Base-by-base conservation (phyloP, 345 rosid genomes). In the Sapria himalayana region DNA sequence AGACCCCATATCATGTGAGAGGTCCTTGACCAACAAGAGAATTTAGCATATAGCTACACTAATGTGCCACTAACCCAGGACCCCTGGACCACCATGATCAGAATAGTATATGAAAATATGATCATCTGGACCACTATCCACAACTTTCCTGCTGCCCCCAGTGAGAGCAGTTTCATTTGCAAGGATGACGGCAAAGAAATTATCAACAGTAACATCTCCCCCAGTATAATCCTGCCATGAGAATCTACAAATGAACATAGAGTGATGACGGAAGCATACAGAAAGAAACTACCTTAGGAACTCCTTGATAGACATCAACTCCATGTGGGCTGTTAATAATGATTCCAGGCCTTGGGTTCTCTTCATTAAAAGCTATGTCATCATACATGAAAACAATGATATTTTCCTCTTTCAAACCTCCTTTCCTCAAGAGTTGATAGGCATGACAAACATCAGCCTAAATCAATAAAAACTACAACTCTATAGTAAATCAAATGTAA, bases 81-180 rank as follows among this genome's bases (percentile, higher is more conserved):
- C 77, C 22, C 93, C 93, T 18, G 99, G 92, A 57, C 95, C 93
- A 4, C 95, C 99, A 56, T 91, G 95, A 52, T 80, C 95, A 8
- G 77, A 47, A 24, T 84, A 84, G 56, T 60, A 80, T 15, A 84
- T 64, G 66, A 91, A 91, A 46, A 91, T 80, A 60, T 75, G 92
- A 62, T 84, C 99, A 55, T 84, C 59, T 0, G 93, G 92, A 46
- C 93, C 85, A 42, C 82, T 91, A 56, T 84, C 81, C 18, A 91
- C 74, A 50, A 91, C 92, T 55, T 91, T 80, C 24, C 95, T 85
- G 19, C 92, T 84, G 18, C 95, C 99, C 15, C 95, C 99, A 7
- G 69, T 71, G 41, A 70, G 22, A 11, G 81, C 81, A 54, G 78
- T 57, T 57, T 67, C 77, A 58, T 91, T 65, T 27, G 93, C 99